Evolutionary conservation across 2,329 filamentous ascomycete species (phyloP).

Genomic region (Emericellopsis cladophorae): DNA sequence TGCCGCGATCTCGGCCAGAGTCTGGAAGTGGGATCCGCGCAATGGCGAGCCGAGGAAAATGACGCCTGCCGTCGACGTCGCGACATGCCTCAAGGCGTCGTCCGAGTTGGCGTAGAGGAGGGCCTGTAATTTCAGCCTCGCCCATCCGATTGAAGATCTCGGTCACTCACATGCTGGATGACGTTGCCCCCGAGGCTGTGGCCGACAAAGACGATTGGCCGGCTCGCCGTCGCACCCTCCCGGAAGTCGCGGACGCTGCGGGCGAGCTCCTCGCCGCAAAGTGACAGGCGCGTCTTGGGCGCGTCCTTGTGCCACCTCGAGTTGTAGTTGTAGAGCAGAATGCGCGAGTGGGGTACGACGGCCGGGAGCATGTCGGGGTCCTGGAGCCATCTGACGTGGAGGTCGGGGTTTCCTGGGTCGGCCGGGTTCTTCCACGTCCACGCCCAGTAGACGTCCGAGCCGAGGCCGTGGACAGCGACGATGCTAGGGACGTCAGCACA

Average conservation of each 20-base stretch:
- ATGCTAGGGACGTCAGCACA: constrained; percentile 4
- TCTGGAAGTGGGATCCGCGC: too few relatives aligned
- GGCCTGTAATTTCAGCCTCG: not conserved
- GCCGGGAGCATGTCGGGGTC: constrained; percentile 7
- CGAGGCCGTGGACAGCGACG: constrained; percentile 10
- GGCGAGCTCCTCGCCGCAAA: constrained; percentile 8
- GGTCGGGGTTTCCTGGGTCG: not conserved
- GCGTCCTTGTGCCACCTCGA: constrained; percentile 7
- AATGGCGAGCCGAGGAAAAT: not conserved
- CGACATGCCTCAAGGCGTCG: not conserved
- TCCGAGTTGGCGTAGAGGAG: not conserved
- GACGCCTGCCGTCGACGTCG: not conserved
- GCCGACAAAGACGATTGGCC: not conserved
- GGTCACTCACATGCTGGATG: too few relatives aligned
- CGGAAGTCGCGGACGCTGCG: too few relatives aligned
- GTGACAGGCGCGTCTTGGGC: constrained; percentile 7
- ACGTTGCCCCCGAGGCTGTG: not conserved
- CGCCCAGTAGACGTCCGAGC: constrained; percentile 9
- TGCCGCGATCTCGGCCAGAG: too few relatives aligned
- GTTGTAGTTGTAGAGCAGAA: constrained; percentile 9
- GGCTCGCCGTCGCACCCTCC: not conserved
- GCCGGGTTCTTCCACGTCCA: constrained; percentile 7
- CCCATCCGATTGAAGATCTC: too few relatives aligned
- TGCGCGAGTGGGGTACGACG: constrained; percentile 3
- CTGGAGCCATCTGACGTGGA: constrained; percentile 7